Percentiles rank a stretch among this genome's conserved stretches.
Evolutionary conservation across 1,284 basidiomycete species (phyloP).

Genomic region (Pseudozyma tsukubaensis): DNA sequence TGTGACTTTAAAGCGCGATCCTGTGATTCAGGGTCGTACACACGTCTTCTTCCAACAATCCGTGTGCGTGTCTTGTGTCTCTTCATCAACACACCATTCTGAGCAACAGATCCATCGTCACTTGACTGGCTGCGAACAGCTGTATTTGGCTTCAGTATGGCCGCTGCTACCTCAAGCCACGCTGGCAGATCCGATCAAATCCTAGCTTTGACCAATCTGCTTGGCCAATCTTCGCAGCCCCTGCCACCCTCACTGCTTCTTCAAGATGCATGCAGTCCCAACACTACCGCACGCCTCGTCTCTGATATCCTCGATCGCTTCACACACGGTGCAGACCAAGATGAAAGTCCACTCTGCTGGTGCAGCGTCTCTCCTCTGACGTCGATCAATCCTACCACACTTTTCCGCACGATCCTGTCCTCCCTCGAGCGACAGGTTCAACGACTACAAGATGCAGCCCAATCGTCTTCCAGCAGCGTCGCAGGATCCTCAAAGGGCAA

Average conservation of each 20-base stretch:
- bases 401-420: conserved; percentile 44
- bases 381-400: conserved; percentile 35
- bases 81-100: conserved; percentile 2
- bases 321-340: not conserved
- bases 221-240: conserved; percentile 31
- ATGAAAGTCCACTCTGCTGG: conserved; percentile 18
- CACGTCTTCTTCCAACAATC: not conserved
- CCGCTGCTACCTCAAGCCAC: conserved; percentile 1
- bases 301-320: conserved; percentile 22
- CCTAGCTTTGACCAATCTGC: conserved; percentile 16
- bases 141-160: conserved; percentile 6
- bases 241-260: conserved; percentile 41
- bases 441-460: conserved; percentile 5
- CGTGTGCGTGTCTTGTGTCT: not conserved
- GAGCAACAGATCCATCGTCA: not conserved
- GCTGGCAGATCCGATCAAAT: conserved; percentile 37
- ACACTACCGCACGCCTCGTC: conserved; percentile 37
- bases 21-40: not conserved
- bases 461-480: not conserved
- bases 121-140: no score
- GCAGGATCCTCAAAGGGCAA: conserved; percentile 19
- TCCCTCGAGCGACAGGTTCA: conserved; percentile 27
- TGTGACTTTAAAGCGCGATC: conserved; percentile 3
- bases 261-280: conserved; percentile 49
- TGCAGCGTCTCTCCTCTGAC: conserved; percentile 39